phyloP scores from a whole-genome alignment of 2,329 filamentous ascomycete species.

The Colletotrichum ledebouriae region DNA sequence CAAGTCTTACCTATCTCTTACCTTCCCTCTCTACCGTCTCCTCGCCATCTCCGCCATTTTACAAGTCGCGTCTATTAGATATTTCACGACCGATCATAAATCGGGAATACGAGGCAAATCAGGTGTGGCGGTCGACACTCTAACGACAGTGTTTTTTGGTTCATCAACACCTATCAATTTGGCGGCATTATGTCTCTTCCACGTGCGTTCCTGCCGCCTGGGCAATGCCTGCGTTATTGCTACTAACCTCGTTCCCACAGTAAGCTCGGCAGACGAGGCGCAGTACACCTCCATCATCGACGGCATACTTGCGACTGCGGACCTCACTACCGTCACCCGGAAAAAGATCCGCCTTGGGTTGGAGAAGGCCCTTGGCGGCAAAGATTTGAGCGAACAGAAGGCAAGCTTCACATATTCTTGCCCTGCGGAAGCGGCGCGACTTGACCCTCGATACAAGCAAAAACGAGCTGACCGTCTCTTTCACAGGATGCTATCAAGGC shows the following conservation, averaged over 20 bases:
- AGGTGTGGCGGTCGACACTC: not conserved
- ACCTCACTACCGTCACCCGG: slow-evolving; percentile 73
- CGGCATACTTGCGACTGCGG: slow-evolving; percentile 67
- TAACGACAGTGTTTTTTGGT: slow-evolving; percentile 1
- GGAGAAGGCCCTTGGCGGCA: slow-evolving; percentile 66
- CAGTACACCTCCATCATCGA: slow-evolving; percentile 72
- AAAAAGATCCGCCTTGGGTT: slow-evolving; percentile 73
- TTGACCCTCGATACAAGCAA: not conserved
- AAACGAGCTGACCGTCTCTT: slow-evolving; percentile 6
- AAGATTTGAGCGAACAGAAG: slow-evolving; percentile 72
- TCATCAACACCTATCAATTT: slow-evolving; percentile 11
- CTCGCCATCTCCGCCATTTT: slow-evolving; percentile 11
- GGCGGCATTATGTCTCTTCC: slow-evolving; percentile 40
- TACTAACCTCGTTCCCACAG: slow-evolving; percentile 49
- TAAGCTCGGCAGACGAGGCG: slow-evolving; percentile 62
- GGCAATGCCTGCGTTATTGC: too few relatives aligned
- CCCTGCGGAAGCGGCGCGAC: not conserved
- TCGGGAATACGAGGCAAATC: not conserved
- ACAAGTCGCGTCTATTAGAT: not conserved
- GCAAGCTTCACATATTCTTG: slow-evolving; percentile 49
- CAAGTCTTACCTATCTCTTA: slow-evolving; percentile 13
- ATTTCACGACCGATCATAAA: not conserved
- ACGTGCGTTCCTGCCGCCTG: slow-evolving; percentile 15
- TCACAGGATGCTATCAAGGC: slow-evolving; percentile 75
- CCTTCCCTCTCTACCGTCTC: slow-evolving; percentile 17